Percentiles rank a stretch among this genome's conserved stretches.
These are phyloP conservation scores for Dittrichia graveolens DNA, from an alignment of 129 eudicot genomes.

Conservation along the genomic window DNA sequence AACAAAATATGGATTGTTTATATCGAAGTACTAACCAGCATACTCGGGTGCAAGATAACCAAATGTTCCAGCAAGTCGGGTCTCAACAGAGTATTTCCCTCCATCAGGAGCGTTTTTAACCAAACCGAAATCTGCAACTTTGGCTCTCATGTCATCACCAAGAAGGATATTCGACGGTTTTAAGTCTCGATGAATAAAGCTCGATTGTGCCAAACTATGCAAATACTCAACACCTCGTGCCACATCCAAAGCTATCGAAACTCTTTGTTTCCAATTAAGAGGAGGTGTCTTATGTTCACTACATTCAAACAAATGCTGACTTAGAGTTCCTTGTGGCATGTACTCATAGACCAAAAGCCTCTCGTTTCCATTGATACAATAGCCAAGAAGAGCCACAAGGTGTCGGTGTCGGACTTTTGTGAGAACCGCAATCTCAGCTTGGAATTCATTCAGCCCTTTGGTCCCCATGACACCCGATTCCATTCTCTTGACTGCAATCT, in stretches of 20 bases:
- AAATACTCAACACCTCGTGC: slow-evolving; percentile 66
- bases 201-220: slow-evolving; percentile 57
- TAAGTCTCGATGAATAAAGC: slow-evolving; percentile 61
- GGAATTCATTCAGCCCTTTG: slow-evolving; percentile 60
- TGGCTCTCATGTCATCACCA: slow-evolving; percentile 67
- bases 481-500: slow-evolving; percentile 68
- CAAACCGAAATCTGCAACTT: slow-evolving; percentile 66
- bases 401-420: slow-evolving; percentile 61
- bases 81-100: slow-evolving; percentile 55
- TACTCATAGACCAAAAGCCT: slow-evolving; percentile 69
- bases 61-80: slow-evolving; percentile 60
- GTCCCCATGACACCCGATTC: slow-evolving; percentile 53
- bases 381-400: slow-evolving; percentile 58
- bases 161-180: slow-evolving; percentile 62
- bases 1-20: neutral
- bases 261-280: slow-evolving; percentile 59
- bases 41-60: slow-evolving; percentile 68
- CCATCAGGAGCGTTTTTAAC: slow-evolving; percentile 62
- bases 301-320: slow-evolving; percentile 55
- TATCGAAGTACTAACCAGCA: slow-evolving; percentile 42
- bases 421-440: slow-evolving; percentile 64
- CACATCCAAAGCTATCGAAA: slow-evolving; percentile 61
- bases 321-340: slow-evolving; percentile 64
- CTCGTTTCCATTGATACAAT: slow-evolving; percentile 58
- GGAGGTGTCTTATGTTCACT: slow-evolving; percentile 33